Base-by-base conservation (phyloP, 768 basidiomycete species). In the Phylloporus arenicola region DNA sequence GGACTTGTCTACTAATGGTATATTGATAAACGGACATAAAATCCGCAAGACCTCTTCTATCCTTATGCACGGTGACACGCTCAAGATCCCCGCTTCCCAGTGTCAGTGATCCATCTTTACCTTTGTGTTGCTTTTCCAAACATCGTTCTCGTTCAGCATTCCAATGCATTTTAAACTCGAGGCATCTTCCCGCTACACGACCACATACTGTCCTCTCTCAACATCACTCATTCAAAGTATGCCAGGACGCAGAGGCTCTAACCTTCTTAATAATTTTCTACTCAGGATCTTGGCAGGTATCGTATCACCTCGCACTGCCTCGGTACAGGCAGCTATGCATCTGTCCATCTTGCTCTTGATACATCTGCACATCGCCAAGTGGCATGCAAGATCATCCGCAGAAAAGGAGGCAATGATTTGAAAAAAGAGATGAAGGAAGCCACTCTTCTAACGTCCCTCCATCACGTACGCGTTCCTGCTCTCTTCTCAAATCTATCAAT, bases 331-430 rank as follows among this genome's bases (percentile, higher is more conserved):
- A 84, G 84, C 37, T 92, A 90, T 65, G 89, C 88, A 0, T 85
- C 83, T 1, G 89, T 92, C 1, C 83, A 89, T 59, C 76, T 92
- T 20, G 87, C 88, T 16, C 72, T 88, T 51, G 86, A 88, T 59
- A 78, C 74, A 10, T 63, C 68, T 9, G 78, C 73, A 41, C 76
- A 81, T 56, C 76, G 81, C 39, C 89, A 92, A 68, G 86, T 88
- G 24, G 89, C 89, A 19, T 91, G 88, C 65, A 92, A 92, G 65
- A 88, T 82, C 51, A 86, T 92, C 60, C 80, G 79, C 56, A 81
- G 80, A 63, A 78, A 76, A 46, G 79, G 77, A 19, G 67, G 64
- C 12, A 61, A 50, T 13, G 67, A 68, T 47, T 24, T 60, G 35
- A 68, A 58, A 43, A 75, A 75, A 43, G 84, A 86, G 40, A 82